A percentile compares a stretch with the other conserved stretches of the same genome.
phyloP scores from a whole-genome alignment of 2,329 filamentous ascomycete genomes.

The Xylariaceae sp. region DNA sequence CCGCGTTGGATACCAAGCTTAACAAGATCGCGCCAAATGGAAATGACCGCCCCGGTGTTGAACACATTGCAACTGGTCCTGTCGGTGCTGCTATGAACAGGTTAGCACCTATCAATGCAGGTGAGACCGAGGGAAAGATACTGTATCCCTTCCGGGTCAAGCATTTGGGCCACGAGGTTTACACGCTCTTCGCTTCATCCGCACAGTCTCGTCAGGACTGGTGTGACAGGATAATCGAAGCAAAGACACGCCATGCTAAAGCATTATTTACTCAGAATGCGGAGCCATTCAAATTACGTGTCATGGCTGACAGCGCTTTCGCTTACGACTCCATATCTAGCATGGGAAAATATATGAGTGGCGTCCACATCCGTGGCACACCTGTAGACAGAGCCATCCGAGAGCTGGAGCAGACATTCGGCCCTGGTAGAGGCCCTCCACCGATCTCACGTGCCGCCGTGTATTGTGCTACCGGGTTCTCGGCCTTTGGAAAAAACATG shows the following conservation, averaged over 20 bases:
- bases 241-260: constrained; percentile 88
- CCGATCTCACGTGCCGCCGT: constrained; percentile 81
- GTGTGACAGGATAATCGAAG: constrained; percentile 90
- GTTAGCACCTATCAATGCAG: constrained; percentile 44
- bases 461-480: constrained; percentile 90
- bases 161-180: constrained; percentile 89
- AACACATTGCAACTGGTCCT: constrained; percentile 65
- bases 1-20: constrained; percentile 55
- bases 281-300: constrained; percentile 86
- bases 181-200: constrained; percentile 81
- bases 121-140: constrained; percentile 74
- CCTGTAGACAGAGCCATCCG: constrained; percentile 86
- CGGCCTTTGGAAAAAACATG: constrained; percentile 76
- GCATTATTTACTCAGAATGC: constrained; percentile 88
- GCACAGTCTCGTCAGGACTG: constrained; percentile 75
- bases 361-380: constrained; percentile 79
- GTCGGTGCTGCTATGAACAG: constrained; percentile 48
- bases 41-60: constrained; percentile 54
- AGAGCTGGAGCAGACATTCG: constrained; percentile 78
- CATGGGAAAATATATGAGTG: constrained; percentile 54
- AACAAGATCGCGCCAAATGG: constrained; percentile 52
- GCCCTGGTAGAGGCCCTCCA: constrained; percentile 62
- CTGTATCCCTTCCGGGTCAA: constrained; percentile 94
- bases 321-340: constrained; percentile 64
- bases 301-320: constrained; percentile 90